Evolutionary conservation across 257 asterid species (phyloP), one percentile per base, ranked within the genome.

Genomic region (Handroanthus guayacan): DNA sequence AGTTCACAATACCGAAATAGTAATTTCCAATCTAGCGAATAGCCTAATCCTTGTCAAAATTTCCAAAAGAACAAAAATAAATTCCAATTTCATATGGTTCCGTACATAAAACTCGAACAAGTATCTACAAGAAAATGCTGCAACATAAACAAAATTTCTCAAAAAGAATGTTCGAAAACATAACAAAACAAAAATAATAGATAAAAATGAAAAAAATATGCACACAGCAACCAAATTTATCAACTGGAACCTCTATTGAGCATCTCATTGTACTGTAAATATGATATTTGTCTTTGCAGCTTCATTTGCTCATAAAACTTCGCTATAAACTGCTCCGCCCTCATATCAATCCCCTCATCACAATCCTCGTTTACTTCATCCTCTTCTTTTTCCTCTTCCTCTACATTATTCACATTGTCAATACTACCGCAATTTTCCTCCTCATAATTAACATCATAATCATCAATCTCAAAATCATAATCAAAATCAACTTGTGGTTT

Each of bases 271-370:
- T 83, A 79, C 43, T 81, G 74, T 54, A 84, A 10, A 62, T 71
- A 78, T 6, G 83, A 79, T 20, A 85, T 66, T 58, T 82, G 83
- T 70, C 85, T 77, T 43, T 93, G 97, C 62, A 93, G 75, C 84
- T 87, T 91, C 80, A 93, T 91, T 50, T 93, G 92, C 44, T 85
- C 71, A 74, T 88, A 86, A 73, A 93, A 93, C 57, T 79, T 87
- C 0, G 95, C 88, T 12, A 93, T 93, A 70, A 93, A 93, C 83
- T 88, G 78, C 75, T 90, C 98, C 12, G 96, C 98, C 76, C 86
- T 93, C 81, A 63, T 20, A 86, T 93, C 97, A 70, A 91, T 89
- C 31, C 66, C 97, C 17, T 87, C 92, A 3, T 83, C 95, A 25
- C 41, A 25, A 11, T 9, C 31, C 13, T 34, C 79, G 8, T 70